A percentile compares a stretch with the other conserved stretches of the same genome.
phyloP scores from a whole-genome alignment of 805 yeast genomes.

The Kluyveromyces aestuarii region DNA sequence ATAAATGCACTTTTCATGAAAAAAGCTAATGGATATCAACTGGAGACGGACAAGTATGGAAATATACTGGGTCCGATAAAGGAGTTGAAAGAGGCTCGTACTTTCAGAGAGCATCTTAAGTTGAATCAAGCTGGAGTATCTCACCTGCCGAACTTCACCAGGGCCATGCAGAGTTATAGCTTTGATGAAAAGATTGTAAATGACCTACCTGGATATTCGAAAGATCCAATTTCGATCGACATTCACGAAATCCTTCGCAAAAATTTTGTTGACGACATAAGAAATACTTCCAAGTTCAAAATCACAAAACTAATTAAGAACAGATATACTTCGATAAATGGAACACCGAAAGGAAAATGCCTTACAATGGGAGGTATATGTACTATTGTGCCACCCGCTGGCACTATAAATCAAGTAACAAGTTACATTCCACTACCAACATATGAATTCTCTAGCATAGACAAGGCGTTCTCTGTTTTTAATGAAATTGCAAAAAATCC shows the following conservation, averaged over 20 bases:
- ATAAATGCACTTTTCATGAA: constrained; percentile 38
- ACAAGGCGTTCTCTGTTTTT: constrained; percentile 27
- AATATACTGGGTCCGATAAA: constrained; percentile 1
- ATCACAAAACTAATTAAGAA: constrained; percentile 23
- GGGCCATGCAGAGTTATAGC: constrained; percentile 37
- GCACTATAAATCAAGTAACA: constrained; percentile 39
- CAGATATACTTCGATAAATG: constrained; percentile 31
- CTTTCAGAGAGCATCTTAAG: constrained; percentile 6
- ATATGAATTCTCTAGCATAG: constrained; percentile 26
- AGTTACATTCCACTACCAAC: constrained; percentile 36
- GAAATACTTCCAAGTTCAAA: constrained; percentile 27
- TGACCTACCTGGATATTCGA: constrained; percentile 35
- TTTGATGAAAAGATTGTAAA: constrained; percentile 25
- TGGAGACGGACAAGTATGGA: constrained; percentile 6
- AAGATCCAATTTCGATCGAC: constrained; percentile 7
- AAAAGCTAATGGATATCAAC: constrained; percentile 14
- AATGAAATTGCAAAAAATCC: constrained; percentile 12
- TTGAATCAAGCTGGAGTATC: constrained; percentile 30
- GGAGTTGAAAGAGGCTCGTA: constrained; percentile 1
- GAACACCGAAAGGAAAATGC: constrained; percentile 31
- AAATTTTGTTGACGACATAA: constrained; percentile 21
- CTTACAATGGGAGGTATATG: constrained; percentile 54
- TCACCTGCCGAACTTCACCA: constrained; percentile 63
- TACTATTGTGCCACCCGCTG: constrained; percentile 45
- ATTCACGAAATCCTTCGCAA: constrained; percentile 23